These are phyloP conservation scores for Phoma sp. DNA, from an alignment of 2,329 filamentous ascomycete species.

Conservation along the genomic window DNA sequence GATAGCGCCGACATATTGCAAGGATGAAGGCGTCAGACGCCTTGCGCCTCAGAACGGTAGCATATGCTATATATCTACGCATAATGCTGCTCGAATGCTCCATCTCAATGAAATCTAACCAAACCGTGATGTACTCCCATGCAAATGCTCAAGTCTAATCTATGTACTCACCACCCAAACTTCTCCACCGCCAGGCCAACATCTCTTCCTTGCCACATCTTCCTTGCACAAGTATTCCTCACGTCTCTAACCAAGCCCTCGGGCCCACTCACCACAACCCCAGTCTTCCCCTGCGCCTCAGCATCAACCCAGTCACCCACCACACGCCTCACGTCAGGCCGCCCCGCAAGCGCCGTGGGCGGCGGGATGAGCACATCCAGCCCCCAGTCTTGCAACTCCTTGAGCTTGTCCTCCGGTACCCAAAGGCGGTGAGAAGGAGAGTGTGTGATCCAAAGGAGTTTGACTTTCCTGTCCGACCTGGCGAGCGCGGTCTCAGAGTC, in stretches of 20 bases:
- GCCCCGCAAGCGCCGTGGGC: conserved; percentile 61
- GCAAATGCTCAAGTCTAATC: neutral
- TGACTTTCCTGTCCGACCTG: conserved; percentile 47
- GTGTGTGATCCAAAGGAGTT: conserved; percentile 68
- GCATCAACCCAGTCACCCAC: conserved; percentile 50
- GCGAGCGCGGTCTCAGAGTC: conserved; percentile 7
- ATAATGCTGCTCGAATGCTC: conserved; percentile 3
- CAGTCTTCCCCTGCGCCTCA: conserved; percentile 49
- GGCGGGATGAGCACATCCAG: conserved; percentile 62
- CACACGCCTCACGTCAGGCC: conserved; percentile 60
- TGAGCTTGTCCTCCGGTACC: conserved; percentile 59
- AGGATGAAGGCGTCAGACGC: neutral
- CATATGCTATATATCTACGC: neutral
- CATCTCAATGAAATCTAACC: conserved; percentile 2
- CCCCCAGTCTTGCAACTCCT: conserved; percentile 59
- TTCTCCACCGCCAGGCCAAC: conserved; percentile 69
- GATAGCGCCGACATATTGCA: neutral
- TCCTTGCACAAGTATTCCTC: conserved; percentile 64
- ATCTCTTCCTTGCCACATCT: conserved; percentile 58
- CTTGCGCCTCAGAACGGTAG: neutral
- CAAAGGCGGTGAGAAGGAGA: conserved; percentile 61
- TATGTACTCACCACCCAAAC: conserved; percentile 64
- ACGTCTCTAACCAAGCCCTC: conserved; percentile 67
- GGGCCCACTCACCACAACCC: conserved; percentile 68
- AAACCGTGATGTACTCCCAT: neutral